These are phyloP conservation scores for Sporisorium iseilematis-ciliati DNA, from an alignment of 1,284 basidiomycete species.

Conservation along the genomic window DNA sequence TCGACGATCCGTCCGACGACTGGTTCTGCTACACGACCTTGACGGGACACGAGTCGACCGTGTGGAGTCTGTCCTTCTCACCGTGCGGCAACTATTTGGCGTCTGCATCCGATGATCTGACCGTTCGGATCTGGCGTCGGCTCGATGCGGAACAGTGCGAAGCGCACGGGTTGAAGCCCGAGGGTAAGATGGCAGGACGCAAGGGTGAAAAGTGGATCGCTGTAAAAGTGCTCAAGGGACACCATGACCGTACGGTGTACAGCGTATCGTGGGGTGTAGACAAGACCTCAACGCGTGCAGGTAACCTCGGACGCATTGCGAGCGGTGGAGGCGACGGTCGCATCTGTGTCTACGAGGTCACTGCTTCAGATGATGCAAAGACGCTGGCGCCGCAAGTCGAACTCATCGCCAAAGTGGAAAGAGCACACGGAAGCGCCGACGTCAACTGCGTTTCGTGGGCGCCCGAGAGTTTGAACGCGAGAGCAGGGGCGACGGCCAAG, in stretches of 20 bases:
- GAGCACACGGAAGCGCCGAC: constrained; percentile 80
- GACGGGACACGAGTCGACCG: constrained; percentile 81
- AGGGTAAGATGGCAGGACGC: constrained; percentile 60
- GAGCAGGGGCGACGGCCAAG: constrained; percentile 38
- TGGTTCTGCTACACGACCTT: constrained; percentile 90
- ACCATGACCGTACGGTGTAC: constrained; percentile 81
- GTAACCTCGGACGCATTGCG: constrained; percentile 78
- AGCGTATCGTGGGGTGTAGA: constrained; percentile 78
- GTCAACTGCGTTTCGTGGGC: constrained; percentile 85
- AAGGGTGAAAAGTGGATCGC: constrained; percentile 70
- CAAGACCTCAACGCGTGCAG: constrained; percentile 54
- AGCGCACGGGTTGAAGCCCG: constrained; percentile 56
- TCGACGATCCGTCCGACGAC: constrained; percentile 93
- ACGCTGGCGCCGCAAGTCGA: constrained; percentile 38
- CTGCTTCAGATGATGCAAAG: constrained; percentile 25
- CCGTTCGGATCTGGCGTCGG: constrained; percentile 74
- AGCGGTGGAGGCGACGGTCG: constrained; percentile 82
- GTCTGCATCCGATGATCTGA: constrained; percentile 81
- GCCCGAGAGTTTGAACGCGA: constrained; percentile 46
- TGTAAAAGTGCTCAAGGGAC: constrained; percentile 64
- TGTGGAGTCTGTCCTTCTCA: constrained; percentile 87
- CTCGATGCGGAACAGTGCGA: constrained; percentile 64
- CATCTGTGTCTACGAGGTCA: constrained; percentile 80
- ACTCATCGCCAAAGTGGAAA: constrained; percentile 67
- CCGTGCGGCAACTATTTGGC: constrained; percentile 86